A percentile compares a stretch with the other conserved stretches of the same genome.
Evolutionary conservation across 768 basidiomycete species (phyloP).

Genomic region (Inosperma sp.): DNA sequence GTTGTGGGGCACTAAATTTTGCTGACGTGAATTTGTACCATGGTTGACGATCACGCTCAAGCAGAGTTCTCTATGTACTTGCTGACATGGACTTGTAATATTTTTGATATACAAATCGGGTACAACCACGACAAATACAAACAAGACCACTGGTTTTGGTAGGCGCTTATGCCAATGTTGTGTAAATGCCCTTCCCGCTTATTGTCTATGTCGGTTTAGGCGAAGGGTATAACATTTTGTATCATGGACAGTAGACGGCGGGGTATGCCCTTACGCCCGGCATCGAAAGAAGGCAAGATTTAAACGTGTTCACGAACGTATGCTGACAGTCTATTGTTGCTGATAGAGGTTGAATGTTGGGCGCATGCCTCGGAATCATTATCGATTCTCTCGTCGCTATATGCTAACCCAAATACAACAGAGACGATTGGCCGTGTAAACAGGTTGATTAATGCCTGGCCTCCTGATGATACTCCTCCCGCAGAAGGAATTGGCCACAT

Average conservation of each 20-base stretch:
- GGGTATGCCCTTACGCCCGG: constrained; percentile 54
- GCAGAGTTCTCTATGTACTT: too few species aligned
- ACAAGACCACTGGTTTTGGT: too few species aligned
- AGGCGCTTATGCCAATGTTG: too few species aligned
- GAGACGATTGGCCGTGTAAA: constrained; percentile 73
- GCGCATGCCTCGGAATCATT: constrained; percentile 60
- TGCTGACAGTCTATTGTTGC: constrained; percentile 15
- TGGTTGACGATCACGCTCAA: too few species aligned
- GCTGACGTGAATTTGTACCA: too few species aligned
- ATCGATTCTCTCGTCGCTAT: constrained; percentile 49
- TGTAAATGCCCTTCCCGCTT: too few species aligned
- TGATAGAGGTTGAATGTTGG: constrained; percentile 73
- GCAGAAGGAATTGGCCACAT: constrained; percentile 64
- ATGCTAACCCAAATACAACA: constrained; percentile 41
- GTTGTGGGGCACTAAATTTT: too few species aligned
- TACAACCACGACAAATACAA: too few species aligned
- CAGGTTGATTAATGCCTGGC: constrained; percentile 66
- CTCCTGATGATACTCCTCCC: constrained; percentile 61
- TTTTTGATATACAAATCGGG: too few species aligned
- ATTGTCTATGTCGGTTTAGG: background rate
- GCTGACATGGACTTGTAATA: too few species aligned
- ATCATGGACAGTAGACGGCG: constrained; percentile 63
- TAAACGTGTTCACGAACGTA: constrained; percentile 14
- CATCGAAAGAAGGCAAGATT: constrained; percentile 68
- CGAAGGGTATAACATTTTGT: background rate